A percentile compares a stretch with the other conserved stretches of the same genome.
Conservation (phyloP, 805 yeast genomes). For the Lachancea cidri region DNA sequence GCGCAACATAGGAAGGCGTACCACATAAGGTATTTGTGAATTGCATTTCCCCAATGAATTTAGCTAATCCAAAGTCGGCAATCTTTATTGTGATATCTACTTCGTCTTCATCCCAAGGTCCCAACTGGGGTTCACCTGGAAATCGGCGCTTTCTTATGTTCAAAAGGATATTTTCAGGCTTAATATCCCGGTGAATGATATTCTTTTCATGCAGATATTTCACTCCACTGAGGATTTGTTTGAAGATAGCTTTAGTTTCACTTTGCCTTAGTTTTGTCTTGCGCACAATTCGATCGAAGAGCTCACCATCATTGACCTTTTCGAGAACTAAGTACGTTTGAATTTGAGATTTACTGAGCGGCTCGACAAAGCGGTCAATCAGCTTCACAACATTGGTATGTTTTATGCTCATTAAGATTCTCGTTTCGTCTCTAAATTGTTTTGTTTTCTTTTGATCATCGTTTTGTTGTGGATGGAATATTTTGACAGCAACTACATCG, state of each 20-base stretch:
- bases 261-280: conserved; percentile 57
- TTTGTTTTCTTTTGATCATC: conserved; percentile 37
- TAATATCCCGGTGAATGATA: conserved; percentile 73
- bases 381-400: conserved; percentile 70
- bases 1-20: conserved; percentile 85
- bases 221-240: conserved; percentile 61
- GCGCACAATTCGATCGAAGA: conserved; percentile 64
- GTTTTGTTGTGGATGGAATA: conserved; percentile 53
- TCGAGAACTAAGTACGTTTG: conserved; percentile 60
- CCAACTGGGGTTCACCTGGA: conserved; percentile 28
- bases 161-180: conserved; percentile 67
- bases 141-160: conserved; percentile 42
- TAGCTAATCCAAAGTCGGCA: conserved; percentile 74
- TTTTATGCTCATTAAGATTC: conserved; percentile 55
- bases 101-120: conserved; percentile 49
- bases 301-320: conserved; percentile 68
- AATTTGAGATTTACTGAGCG: conserved; percentile 39
- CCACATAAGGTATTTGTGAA: conserved; percentile 80
- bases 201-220: conserved; percentile 62
- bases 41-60: conserved; percentile 59
- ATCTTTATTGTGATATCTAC: conserved; percentile 62
- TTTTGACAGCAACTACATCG: conserved; percentile 63
- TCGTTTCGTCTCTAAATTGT: conserved; percentile 59
- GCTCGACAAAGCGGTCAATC: conserved; percentile 54
- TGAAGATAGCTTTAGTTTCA: conserved; percentile 59